Conservation (phyloP, 768 basidiomycete genomes). For the Tylopilus sp. region DNA sequence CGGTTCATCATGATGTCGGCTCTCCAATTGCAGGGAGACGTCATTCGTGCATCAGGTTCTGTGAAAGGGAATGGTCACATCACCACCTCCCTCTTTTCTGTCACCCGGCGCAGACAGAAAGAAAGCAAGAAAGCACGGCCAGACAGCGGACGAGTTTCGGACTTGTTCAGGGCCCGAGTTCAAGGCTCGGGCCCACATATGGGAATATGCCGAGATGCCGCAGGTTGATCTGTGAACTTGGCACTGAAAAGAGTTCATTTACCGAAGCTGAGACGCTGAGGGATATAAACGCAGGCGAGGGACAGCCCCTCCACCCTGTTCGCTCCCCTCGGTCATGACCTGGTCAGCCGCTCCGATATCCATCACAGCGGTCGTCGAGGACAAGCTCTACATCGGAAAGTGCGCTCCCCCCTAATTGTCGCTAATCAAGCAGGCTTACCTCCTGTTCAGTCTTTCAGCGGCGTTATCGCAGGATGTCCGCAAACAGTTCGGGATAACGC, state of each 20-base stretch:
- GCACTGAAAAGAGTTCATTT: background rate
- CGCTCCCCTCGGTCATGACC: slow-evolving; percentile 19
- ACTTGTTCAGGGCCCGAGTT: background rate
- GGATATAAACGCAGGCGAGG: slow-evolving; percentile 17
- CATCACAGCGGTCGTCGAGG: slow-evolving; percentile 26
- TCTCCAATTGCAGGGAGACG: background rate
- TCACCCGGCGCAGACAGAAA: background rate
- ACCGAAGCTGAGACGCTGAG: slow-evolving; percentile 1
- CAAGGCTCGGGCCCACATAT: no score
- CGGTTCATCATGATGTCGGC: background rate
- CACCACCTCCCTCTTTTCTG: background rate
- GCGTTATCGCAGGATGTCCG: slow-evolving; percentile 32
- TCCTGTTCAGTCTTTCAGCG: slow-evolving; percentile 26
- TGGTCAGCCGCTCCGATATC: slow-evolving; percentile 29
- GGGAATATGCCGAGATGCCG: slow-evolving; percentile 25
- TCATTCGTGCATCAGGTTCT: background rate
- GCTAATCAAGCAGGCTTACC: background rate
- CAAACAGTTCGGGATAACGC: slow-evolving; percentile 45
- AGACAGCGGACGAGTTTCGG: background rate
- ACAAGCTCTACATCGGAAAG: slow-evolving; percentile 37
- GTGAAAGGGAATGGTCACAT: background rate
- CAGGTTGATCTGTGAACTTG: background rate
- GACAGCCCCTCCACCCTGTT: slow-evolving; percentile 12
- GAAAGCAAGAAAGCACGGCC: no score
- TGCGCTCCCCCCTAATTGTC: slow-evolving; percentile 10